Evolutionary conservation across 192 early-diverging fungal species (phyloP), one percentile per base, ranked within the genome.

Genomic region (Coemansia sp.): DNA sequence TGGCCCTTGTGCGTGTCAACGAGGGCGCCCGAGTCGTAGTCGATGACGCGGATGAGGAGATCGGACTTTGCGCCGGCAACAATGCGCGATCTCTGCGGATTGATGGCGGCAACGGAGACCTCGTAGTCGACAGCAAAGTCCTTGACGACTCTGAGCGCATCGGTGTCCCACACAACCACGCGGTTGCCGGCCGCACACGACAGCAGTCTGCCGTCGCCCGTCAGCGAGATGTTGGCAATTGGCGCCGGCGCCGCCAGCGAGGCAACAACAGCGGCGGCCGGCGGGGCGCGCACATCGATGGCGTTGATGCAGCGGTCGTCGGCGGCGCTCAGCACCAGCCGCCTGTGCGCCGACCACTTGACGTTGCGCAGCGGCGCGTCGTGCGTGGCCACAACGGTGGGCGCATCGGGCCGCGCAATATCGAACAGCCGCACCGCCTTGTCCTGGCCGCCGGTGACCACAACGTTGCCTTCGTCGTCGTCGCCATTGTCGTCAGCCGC

Each of bases 1-100:
- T 96, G 94, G 39, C 94, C 94, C 76, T 95, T 95, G 71, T 94
- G 92, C 13, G 92, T 85, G 70, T 94, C 91, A 44, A 90, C 69
- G 65, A 92, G 92, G 41, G 87, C 73, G 4, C 89, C 94, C 0
- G 85, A 84, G n/a, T 87, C 87, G 70, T 90, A 95, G 38, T 94
- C 93, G 66, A 90, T 91, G 61, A 90, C 90, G 48, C 93, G 86
- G 41, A 94, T 93, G 84, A 94, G 93, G 43, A 95, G 81, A 73
- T 96, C 94, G 1, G 84, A 85, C 54, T 74, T 85, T 7, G 93
- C 90, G 19, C 94, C 94, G 11, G 90, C 87, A 20, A 95, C 92
- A 71, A 96, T 91, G 41, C 87, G 83, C 13, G 87, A 77, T 61
- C 91, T 89, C 65, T 87, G 79, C 12, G 93, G 94, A 65, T 96